phyloP scores from a whole-genome alignment of 2,329 filamentous ascomycete genomes.

The Aspergillus sp. region DNA sequence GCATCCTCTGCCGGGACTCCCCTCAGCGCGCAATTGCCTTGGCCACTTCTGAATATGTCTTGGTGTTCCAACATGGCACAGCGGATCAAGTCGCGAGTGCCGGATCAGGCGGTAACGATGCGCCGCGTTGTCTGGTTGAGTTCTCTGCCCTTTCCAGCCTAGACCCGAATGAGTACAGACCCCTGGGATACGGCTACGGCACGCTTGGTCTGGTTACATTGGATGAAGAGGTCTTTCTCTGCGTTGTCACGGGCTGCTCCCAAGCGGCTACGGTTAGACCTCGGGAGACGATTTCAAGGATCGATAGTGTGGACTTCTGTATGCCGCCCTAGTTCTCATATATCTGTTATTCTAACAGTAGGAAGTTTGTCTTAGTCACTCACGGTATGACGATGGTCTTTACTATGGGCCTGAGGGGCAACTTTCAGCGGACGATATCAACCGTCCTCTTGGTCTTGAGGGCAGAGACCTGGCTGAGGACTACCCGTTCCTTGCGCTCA shows the following conservation, averaged over 20 bases:
- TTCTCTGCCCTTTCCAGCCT: constrained; percentile 58
- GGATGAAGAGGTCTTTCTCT: constrained; percentile 77
- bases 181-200: constrained; percentile 69
- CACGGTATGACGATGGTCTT: constrained; percentile 71
- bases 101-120: constrained; percentile 25
- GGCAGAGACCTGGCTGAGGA: constrained; percentile 63
- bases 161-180: constrained; percentile 66
- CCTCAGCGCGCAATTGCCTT: constrained; percentile 83
- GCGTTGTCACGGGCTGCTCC: constrained; percentile 71
- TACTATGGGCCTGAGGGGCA: constrained; percentile 47
- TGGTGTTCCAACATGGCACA: constrained; percentile 73
- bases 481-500: constrained; percentile 81
- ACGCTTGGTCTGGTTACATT: constrained; percentile 82
- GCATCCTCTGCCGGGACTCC: constrained; percentile 75
- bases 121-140: constrained; percentile 73
- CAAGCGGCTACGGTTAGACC: constrained; percentile 74
- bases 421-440: constrained; percentile 45
- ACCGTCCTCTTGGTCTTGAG: constrained; percentile 43
- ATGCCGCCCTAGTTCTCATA: constrained; percentile 10
- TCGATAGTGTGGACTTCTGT: constrained; percentile 76
- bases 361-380: constrained; percentile 72
- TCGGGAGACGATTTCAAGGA: constrained; percentile 81
- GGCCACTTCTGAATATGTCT: constrained; percentile 64
- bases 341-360: constrained; percentile 3
- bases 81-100: constrained; percentile 47